Percentiles rank a stretch among this genome's conserved stretches.
Conservation (phyloP, 2,329 filamentous ascomycete species). For the Microascus cirrosus region DNA sequence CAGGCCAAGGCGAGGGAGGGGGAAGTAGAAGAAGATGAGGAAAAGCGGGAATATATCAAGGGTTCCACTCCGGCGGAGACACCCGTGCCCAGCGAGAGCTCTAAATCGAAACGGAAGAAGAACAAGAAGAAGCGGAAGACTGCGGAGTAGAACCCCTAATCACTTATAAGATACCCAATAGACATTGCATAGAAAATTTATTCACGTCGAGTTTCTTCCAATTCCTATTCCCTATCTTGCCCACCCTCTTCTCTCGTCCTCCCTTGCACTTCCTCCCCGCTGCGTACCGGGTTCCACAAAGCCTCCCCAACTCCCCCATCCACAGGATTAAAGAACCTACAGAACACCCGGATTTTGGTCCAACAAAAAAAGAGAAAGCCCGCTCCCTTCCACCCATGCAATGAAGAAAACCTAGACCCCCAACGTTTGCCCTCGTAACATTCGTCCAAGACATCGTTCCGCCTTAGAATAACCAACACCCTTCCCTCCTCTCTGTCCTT, state of each 20-base stretch:
- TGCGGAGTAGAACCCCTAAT: not conserved
- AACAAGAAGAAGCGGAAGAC: conserved; percentile 7
- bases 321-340: not conserved
- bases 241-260: too few relatives aligned
- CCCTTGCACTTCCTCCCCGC: not conserved
- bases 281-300: not conserved
- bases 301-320: not conserved
- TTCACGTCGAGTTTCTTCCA: not conserved
- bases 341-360: too few relatives aligned
- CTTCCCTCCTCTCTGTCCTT: not conserved
- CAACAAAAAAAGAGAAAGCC: too few relatives aligned
- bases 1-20: not conserved
- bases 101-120: conserved; percentile 14
- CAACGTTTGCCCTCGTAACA: too few relatives aligned
- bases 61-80: not conserved
- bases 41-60: not conserved
- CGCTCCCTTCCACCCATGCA: too few relatives aligned
- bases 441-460: too few relatives aligned
- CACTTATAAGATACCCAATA: not conserved
- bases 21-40: not conserved
- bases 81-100: conserved; percentile 8
- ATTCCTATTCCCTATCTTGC: not conserved
- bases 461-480: not conserved
- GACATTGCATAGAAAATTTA: not conserved
- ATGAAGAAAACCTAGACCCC: too few relatives aligned